Base-by-base conservation (phyloP, 768 basidiomycete species). In the Tricholoma flavovirens region DNA sequence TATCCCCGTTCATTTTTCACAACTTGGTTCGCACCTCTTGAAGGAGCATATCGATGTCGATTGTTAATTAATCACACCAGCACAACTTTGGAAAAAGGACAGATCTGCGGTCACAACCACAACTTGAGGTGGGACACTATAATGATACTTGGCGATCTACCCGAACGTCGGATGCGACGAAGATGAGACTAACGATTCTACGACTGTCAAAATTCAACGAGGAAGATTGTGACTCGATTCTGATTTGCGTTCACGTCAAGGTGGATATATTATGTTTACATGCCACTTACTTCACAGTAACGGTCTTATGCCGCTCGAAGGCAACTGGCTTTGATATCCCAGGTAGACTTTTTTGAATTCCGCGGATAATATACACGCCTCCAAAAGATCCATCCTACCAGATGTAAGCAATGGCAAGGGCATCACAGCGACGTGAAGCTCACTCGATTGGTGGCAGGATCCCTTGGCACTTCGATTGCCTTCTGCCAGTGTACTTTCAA, bases 401-500 rank as follows among this genome's bases (percentile, higher is more conserved):
- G 52, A 6, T 17, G 24, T 32, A 29, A n/a, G n/a, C n/a, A 38
- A 53, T 55, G 51, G 56, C 58, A n/a, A 29, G 33, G 52, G 8
- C 8, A 30, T 54, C 55, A 53, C 43, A 38, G 7, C 14, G 21
- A 55, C 24, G 49, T 30, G 26, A 56, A 17, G 71, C 77, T 51
- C 60, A 82, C 82, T 59, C 76, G 68, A 65, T 81, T 75, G 4
- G 61, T 67, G 15, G 60, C 24, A 30, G 66, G 59, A 67, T 79
- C 76, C 32, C 66, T 61, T 15, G 81, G 73, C 35, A 70, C 73
- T 42, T 76, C 79, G n/a, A 77, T 69, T 0, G 75, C 71, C 29
- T 75, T 71, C 36, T 69, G 68, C 82, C 82, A 83, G 22, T 77
- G 65, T n/a, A 82, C 78, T 36, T 66, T 68, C 43, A 83, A 64